phyloP scores from a whole-genome alignment of 164 flowering plant species.

The Nymphaea colorata region DNA sequence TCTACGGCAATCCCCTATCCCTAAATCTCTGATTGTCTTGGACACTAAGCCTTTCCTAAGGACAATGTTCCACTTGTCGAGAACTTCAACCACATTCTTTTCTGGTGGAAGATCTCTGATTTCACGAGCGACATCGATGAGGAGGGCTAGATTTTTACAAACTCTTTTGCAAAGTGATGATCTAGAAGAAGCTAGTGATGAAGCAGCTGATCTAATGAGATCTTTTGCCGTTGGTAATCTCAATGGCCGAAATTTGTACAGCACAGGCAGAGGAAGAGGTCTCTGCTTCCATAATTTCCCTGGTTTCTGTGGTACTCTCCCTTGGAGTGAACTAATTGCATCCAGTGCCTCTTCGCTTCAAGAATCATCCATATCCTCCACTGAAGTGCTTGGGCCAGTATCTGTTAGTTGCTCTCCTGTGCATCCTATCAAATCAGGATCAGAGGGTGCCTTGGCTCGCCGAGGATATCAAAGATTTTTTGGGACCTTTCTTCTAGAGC shows the following conservation, averaged over 20 bases:
- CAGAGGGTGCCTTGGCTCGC: conserved; percentile 36
- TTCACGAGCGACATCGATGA: conserved; percentile 53
- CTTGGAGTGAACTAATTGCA: conserved; percentile 71
- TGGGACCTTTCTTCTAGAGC: conserved; percentile 17
- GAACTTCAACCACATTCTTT: conserved; percentile 40
- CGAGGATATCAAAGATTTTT: conserved; percentile 42
- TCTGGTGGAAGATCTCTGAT: conserved; percentile 46
- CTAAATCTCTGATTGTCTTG: conserved; percentile 72
- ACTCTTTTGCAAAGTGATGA: conserved; percentile 27
- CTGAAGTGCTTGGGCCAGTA: not conserved
- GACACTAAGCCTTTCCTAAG: conserved; percentile 83
- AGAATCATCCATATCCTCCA: conserved; percentile 3
- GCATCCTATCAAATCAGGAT: conserved; percentile 10
- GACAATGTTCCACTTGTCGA: conserved; percentile 36
- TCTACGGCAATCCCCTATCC: conserved; percentile 76
- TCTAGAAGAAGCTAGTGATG: conserved; percentile 14
- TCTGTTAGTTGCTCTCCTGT: not conserved
- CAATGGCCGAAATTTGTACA: conserved; percentile 59
- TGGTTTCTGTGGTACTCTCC: conserved; percentile 80
- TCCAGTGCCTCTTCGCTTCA: conserved; percentile 77
- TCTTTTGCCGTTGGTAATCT: conserved; percentile 59
- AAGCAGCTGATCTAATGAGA: conserved; percentile 20
- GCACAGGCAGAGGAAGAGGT: conserved; percentile 77
- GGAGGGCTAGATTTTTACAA: conserved; percentile 59
- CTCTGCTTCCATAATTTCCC: conserved; percentile 51